These are phyloP conservation scores for Cryphonectria nitschkei DNA, from an alignment of 2,329 filamentous ascomycete species.

Conservation along the genomic window DNA sequence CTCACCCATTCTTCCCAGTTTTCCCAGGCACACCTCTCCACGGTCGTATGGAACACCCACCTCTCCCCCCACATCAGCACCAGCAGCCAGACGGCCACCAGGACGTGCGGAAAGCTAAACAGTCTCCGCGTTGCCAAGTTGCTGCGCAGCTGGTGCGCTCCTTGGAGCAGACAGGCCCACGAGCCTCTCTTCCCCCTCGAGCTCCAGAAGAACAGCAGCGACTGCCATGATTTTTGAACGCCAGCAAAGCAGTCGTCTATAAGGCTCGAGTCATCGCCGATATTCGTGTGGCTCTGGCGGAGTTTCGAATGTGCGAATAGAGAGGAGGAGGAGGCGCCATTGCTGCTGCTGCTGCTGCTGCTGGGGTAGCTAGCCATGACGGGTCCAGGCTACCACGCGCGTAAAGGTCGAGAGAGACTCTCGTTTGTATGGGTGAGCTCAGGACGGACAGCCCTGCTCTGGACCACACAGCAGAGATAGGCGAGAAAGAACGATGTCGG, in stretches of 20 bases:
- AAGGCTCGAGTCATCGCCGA: slow-evolving; percentile 39
- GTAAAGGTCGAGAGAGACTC: not conserved
- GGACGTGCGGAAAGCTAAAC: slow-evolving; percentile 65
- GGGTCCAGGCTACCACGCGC: slow-evolving; percentile 18
- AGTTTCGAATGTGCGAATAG: slow-evolving; percentile 24
- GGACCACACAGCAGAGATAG: not conserved
- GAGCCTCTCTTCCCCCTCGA: slow-evolving; percentile 46
- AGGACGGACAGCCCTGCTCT: not conserved
- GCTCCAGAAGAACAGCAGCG: slow-evolving; percentile 46
- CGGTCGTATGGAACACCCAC: slow-evolving; percentile 71
- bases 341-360: slow-evolving; percentile 20
- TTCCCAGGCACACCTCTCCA: slow-evolving; percentile 77
- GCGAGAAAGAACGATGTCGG: not conserved
- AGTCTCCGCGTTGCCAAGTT: slow-evolving; percentile 57
- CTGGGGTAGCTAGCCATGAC: slow-evolving; percentile 29
- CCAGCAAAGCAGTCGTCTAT: slow-evolving; percentile 43
- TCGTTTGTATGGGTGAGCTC: not conserved
- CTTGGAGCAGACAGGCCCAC: slow-evolving; percentile 37
- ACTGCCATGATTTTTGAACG: slow-evolving; percentile 35
- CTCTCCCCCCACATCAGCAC: slow-evolving; percentile 85
- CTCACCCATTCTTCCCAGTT: slow-evolving; percentile 92
- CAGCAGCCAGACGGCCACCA: slow-evolving; percentile 75
- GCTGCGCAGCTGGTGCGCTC: slow-evolving; percentile 41
- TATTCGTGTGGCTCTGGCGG: slow-evolving; percentile 30
- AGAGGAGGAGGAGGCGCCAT: slow-evolving; percentile 25